Evolutionary conservation across 495 filamentous ascomycete species (phyloP).

Genomic region (Xylaria flabelliformis): DNA sequence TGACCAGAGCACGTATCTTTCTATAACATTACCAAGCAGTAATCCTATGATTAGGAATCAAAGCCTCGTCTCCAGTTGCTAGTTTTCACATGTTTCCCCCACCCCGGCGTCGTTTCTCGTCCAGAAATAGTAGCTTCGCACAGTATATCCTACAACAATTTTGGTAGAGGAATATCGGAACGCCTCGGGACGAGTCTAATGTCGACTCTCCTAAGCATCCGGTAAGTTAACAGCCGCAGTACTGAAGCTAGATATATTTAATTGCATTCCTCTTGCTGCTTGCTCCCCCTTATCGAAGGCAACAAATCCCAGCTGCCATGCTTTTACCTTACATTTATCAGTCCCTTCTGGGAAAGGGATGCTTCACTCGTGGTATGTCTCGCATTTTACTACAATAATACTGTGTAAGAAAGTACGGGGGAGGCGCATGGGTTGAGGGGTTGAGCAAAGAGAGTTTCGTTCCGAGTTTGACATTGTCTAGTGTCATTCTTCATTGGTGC

Average conservation of each 20-base stretch:
- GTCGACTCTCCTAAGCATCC: background rate
- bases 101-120: background rate
- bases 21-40: background rate
- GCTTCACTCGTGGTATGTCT: background rate
- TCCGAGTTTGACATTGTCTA: slow-evolving; percentile 29
- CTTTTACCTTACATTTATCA: background rate
- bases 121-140: background rate
- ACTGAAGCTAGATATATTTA: background rate
- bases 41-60: background rate
- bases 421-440: slow-evolving; percentile 21
- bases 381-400: slow-evolving; percentile 2
- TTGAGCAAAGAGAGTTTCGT: slow-evolving; percentile 33
- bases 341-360: background rate
- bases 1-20: slow-evolving; percentile 7
- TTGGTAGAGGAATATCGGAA: background rate
- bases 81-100: background rate
- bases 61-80: slow-evolving; percentile 18
- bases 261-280: background rate
- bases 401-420: slow-evolving; percentile 15
- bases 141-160: slow-evolving; percentile 12
- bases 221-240: background rate
- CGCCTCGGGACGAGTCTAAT: background rate
- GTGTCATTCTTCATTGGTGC: slow-evolving; percentile 24
- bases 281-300: background rate
- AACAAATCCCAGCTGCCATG: background rate